Evolutionary conservation across 805 yeast genomes (phyloP), one percentile per base, ranked within the genome.

Genomic region (Myxozyma lipomycoides): DNA sequence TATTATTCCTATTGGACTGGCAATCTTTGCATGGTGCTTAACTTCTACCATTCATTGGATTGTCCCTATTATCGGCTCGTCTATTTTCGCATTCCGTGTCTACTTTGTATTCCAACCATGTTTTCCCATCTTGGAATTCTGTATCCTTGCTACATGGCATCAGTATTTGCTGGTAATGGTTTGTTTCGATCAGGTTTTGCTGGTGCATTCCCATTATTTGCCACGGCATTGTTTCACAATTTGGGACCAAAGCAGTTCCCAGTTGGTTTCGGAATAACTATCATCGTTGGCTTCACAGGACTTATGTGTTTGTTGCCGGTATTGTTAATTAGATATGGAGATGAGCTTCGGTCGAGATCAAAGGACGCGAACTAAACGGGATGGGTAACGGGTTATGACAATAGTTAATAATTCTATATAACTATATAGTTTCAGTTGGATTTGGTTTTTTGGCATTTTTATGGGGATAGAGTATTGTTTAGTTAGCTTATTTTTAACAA

Each of bases 171-270:
- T 3, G 78, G 80, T 36, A 79, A 78, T 60, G 76, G 70, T 35
- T 65, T 80, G 24, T 71, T 73, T 52, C 73, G 85, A 48, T 70
- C 78, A 4, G 66, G 66, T 2, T 73, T 76, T 57, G 85, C 82
- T 1, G 78, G 79, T 54, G 77, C 75, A 2, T 81, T 81, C 70
- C 85, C 86, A 37, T 70, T 84, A 45, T 83, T 84, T 64, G 84
- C 85, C 3, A 62, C 71, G 36, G 77, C 78, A 30, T 73, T 84
- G 78, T 84, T 75, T 62, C 67, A 70, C 48, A 75, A 58, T 5
- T 53, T 67, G 34, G 64, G 63, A 12, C 65, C 60, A 17, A 43
- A 66, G 1, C 72, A 70, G 37, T 81, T 69, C 61, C 84, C 84
- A 1, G 78, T 77, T 17, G 83, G 72, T 2, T 81, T 83, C 83